phyloP scores from a whole-genome alignment of 179 eudicot genomes.

The Amaranthus tricolor region DNA sequence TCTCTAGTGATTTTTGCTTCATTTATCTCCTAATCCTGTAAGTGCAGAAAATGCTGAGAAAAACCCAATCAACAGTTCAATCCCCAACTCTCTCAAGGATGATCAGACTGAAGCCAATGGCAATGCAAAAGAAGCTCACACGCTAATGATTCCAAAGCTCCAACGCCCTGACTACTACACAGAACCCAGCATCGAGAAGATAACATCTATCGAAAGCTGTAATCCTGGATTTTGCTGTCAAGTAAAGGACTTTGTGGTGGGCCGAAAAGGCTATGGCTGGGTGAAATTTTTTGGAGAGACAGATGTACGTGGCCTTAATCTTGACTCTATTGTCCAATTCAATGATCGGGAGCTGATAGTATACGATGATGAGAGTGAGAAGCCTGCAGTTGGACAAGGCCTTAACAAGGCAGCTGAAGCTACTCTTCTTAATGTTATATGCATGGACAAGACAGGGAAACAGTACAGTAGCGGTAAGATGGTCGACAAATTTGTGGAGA shows the following conservation, averaged over 20 bases:
- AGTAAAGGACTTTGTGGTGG: slow-evolving; percentile 70
- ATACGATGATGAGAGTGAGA: slow-evolving; percentile 50
- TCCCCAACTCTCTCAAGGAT: neutral
- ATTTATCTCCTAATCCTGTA: slow-evolving; percentile 8
- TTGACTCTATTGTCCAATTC: slow-evolving; percentile 56
- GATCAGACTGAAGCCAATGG: neutral
- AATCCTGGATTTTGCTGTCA: slow-evolving; percentile 59
- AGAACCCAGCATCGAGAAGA: slow-evolving; percentile 49
- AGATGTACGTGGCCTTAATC: slow-evolving; percentile 54
- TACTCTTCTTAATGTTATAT: slow-evolving; percentile 62
- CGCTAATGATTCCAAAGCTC: slow-evolving; percentile 53
- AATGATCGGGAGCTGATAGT: slow-evolving; percentile 55
- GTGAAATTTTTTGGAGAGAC: slow-evolving; percentile 69
- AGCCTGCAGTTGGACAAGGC: slow-evolving; percentile 73
- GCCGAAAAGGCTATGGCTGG: slow-evolving; percentile 63
- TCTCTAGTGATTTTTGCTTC: neutral
- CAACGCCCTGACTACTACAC: slow-evolving; percentile 60
- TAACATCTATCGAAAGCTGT: slow-evolving; percentile 45
- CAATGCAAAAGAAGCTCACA: neutral
- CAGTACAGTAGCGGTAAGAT: slow-evolving; percentile 36
- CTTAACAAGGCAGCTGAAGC: slow-evolving; percentile 79
- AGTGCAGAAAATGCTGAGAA: slow-evolving; percentile 16
- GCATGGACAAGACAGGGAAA: slow-evolving; percentile 54
- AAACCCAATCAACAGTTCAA: slow-evolving; percentile 17
- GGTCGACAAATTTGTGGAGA: slow-evolving; percentile 47